Evolutionary conservation across 1,284 basidiomycete species (phyloP).

Genomic region (Ustilago nuda): DNA sequence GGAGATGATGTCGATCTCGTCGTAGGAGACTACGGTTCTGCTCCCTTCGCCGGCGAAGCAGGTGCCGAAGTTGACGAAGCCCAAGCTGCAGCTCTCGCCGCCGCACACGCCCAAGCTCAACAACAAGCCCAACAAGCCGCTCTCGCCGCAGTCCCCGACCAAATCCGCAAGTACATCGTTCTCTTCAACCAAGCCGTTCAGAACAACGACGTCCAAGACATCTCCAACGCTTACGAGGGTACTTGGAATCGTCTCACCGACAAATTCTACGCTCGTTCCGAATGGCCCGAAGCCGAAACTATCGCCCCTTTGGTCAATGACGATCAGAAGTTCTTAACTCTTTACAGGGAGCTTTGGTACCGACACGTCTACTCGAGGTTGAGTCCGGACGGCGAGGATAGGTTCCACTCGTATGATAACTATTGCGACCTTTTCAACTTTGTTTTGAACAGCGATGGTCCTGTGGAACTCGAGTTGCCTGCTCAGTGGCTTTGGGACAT

Average conservation of each 20-base stretch:
- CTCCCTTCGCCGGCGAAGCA: constrained; percentile 29
- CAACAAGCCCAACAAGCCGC: constrained; percentile 62
- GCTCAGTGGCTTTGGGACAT: constrained; percentile 99
- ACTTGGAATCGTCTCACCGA: constrained; percentile 97
- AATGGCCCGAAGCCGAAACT: constrained; percentile 97
- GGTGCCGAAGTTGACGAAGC: constrained; percentile 47
- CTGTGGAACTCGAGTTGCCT: constrained; percentile 89
- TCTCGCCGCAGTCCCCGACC: constrained; percentile 65
- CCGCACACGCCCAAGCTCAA: constrained; percentile 58
- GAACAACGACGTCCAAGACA: constrained; percentile 73
- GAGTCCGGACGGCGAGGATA: constrained; percentile 93
- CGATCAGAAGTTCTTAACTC: constrained; percentile 79
- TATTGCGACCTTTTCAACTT: constrained; percentile 99
- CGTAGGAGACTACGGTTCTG: constrained; percentile 43
- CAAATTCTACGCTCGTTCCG: constrained; percentile 91
- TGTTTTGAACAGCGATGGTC: constrained; percentile 88
- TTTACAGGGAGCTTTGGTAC: constrained; percentile 95
- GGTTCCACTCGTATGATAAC: constrained; percentile 98
- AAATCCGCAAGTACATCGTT: constrained; percentile 67
- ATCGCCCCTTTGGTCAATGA: constrained; percentile 84
- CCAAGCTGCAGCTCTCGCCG: constrained; percentile 55
- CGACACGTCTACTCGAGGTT: constrained; percentile 92
- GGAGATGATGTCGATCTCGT: constrained; percentile 59
- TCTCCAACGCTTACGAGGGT: constrained; percentile 90
- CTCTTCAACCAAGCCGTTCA: constrained; percentile 66